A percentile compares a stretch with the other conserved stretches of the same genome.
These are phyloP conservation scores for Carex arenaria DNA, from an alignment of 202 grass and related monocot species.

Conservation along the genomic window DNA sequence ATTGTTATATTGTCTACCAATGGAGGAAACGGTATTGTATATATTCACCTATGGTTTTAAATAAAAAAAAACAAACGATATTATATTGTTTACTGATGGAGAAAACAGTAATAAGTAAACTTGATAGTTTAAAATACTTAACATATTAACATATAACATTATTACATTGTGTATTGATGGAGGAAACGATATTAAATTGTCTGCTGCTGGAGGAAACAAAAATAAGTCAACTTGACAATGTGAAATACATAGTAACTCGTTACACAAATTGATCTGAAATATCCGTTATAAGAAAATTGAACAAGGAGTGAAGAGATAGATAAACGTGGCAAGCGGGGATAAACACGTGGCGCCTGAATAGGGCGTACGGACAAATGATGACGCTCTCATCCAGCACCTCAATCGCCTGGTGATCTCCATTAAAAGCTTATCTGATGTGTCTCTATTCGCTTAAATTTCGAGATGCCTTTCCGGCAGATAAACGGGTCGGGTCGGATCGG, in stretches of 20 bases:
- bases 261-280: not conserved
- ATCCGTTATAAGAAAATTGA: not conserved
- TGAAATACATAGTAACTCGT: not conserved
- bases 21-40: too few species aligned
- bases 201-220: too few species aligned
- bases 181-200: too few species aligned
- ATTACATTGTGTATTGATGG: too few species aligned
- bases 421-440: not conserved
- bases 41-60: too few species aligned
- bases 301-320: not conserved
- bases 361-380: constrained; percentile 34
- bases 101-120: too few species aligned
- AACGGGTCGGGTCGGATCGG: not conserved
- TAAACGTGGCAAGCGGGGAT: constrained; percentile 34
- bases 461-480: not conserved
- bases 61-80: too few species aligned
- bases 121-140: too few species aligned
- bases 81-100: too few species aligned
- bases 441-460: not conserved
- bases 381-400: not conserved
- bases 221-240: not conserved
- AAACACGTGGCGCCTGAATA: not conserved
- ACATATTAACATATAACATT: too few species aligned
- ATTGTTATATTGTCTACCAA: too few species aligned
- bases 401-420: not conserved